Evolutionary conservation across 179 eudicot species (phyloP).

Genomic region (Beta macrorhiza): DNA sequence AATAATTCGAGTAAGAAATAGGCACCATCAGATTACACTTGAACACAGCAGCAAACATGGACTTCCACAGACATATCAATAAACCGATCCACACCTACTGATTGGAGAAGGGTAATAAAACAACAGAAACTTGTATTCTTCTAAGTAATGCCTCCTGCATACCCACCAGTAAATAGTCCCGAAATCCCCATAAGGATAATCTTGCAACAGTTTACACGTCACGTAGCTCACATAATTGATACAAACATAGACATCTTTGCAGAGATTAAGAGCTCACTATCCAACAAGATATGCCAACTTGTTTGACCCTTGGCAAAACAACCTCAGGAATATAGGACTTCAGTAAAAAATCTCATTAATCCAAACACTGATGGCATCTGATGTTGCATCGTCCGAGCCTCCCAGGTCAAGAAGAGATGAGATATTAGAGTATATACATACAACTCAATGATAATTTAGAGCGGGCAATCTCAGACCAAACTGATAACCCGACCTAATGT

Average conservation of each 20-base stretch:
- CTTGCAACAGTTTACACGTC: background rate
- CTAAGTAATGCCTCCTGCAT: background rate
- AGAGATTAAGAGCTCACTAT: background rate
- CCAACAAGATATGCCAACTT: background rate
- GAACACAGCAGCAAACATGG: background rate
- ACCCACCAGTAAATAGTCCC: background rate
- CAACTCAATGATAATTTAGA: background rate
- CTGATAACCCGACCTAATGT: no score
- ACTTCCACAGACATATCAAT: background rate
- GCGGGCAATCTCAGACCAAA: no score
- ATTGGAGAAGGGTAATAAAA: background rate
- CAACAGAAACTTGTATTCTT: background rate
- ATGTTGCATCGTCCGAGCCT: background rate
- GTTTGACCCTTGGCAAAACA: background rate
- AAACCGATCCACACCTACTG: background rate
- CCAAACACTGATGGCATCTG: background rate
- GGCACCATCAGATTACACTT: background rate
- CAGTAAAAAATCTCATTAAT: background rate
- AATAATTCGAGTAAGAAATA: constrained; percentile 16
- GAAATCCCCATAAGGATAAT: background rate
- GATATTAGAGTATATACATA: background rate
- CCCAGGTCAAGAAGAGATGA: background rate
- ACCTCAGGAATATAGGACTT: background rate
- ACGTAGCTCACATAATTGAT: background rate
- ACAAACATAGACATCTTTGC: constrained; percentile 1